Percentiles rank a stretch among this genome's conserved stretches.
phyloP scores from a whole-genome alignment of 768 basidiomycete genomes.

The Lentinula edodes region DNA sequence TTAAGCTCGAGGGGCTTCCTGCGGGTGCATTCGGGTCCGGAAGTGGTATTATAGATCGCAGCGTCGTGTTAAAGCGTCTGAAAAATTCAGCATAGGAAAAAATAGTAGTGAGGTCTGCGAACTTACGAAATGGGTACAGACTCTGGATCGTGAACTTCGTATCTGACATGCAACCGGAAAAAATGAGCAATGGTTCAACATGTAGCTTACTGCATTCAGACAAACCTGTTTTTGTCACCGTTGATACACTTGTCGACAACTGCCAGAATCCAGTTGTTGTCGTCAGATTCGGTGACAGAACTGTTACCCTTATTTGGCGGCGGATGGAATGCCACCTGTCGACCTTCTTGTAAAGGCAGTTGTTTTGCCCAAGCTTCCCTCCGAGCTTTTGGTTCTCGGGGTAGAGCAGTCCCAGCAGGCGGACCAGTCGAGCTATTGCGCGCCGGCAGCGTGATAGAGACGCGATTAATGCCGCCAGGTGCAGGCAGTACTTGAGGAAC shows the following conservation, averaged over 20 bases:
- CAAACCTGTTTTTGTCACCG: conserved; percentile 65
- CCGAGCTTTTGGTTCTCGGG: conserved; percentile 63
- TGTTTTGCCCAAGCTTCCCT: conserved; percentile 58
- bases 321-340: conserved; percentile 80
- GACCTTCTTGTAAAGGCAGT: conserved; percentile 62
- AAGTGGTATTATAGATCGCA: conserved; percentile 70
- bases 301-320: conserved; percentile 46
- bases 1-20: conserved; percentile 58
- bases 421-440: conserved; percentile 45
- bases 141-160: conserved; percentile 83
- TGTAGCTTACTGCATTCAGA: background rate
- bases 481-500: conserved; percentile 20
- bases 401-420: conserved; percentile 40
- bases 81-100: conserved; percentile 18
- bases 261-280: conserved; percentile 75
- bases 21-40: conserved; percentile 63
- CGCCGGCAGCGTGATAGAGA: conserved; percentile 53
- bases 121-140: conserved; percentile 61
- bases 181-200: background rate
- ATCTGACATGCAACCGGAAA: conserved; percentile 33
- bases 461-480: conserved; percentile 29
- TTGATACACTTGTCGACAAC: conserved; percentile 66
- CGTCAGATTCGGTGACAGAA: conserved; percentile 36
- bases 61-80: conserved; percentile 59
- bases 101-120: conserved; percentile 3